A percentile compares a stretch with the other conserved stretches of the same genome.
Evolutionary conservation across 805 yeast species (phyloP).

Genomic region (Ogataea angusta): DNA sequence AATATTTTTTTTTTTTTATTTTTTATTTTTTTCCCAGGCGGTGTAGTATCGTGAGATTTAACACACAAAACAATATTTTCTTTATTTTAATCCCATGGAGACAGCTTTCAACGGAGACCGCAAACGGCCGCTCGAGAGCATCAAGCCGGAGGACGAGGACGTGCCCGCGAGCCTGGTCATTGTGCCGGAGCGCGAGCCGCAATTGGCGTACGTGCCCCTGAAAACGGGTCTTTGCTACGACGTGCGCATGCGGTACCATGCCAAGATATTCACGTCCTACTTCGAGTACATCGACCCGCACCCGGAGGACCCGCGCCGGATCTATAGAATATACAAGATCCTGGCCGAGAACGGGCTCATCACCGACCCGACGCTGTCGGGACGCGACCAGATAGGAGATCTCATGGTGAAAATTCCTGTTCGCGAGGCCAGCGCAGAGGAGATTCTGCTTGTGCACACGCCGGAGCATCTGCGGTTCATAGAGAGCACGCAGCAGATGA

Average conservation of each 20-base stretch:
- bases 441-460: slow-evolving; percentile 82
- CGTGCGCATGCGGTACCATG: slow-evolving; percentile 96
- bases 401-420: slow-evolving; percentile 87
- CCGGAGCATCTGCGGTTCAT: slow-evolving; percentile 74
- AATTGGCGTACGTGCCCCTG: slow-evolving; percentile 64
- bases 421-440: slow-evolving; percentile 84
- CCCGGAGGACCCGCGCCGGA: slow-evolving; percentile 97
- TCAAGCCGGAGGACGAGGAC: slow-evolving; percentile 8
- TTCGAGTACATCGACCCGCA: slow-evolving; percentile 96
- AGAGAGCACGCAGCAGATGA: slow-evolving; percentile 72
- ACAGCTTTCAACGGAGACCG: slow-evolving; percentile 3
- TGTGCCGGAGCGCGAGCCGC: slow-evolving; percentile 63
- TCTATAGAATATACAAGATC: slow-evolving; percentile 87
- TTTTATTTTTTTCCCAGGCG: slow-evolving; percentile 14
- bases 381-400: slow-evolving; percentile 73
- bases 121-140: slow-evolving; percentile 6
- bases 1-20: slow-evolving; percentile 2
- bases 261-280: slow-evolving; percentile 86
- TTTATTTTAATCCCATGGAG: slow-evolving; percentile 1
- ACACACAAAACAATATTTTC: neutral
- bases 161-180: slow-evolving; percentile 25
- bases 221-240: slow-evolving; percentile 96
- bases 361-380: slow-evolving; percentile 70
- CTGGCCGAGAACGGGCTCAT: slow-evolving; percentile 93
- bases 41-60: slow-evolving; percentile 9